These are phyloP conservation scores for Globisporangium sylvaticum DNA, from an alignment of 352 stramenopile genomes.

Conservation along the genomic window DNA sequence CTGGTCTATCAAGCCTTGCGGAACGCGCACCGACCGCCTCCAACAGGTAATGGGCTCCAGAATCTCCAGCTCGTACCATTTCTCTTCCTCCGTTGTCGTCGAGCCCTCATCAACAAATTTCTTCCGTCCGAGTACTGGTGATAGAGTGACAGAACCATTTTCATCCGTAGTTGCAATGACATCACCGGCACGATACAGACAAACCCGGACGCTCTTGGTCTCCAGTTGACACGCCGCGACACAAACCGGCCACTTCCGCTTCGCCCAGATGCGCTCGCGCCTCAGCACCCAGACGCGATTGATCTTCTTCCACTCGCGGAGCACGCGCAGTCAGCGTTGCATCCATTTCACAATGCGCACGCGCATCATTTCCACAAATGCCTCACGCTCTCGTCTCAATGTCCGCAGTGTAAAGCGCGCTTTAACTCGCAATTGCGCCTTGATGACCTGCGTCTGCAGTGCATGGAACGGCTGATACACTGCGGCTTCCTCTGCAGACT, in stretches of 20 bases:
- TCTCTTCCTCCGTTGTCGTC: not conserved
- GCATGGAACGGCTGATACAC: slow-evolving; percentile 21
- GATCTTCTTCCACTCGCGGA: slow-evolving; percentile 46
- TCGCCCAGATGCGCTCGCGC: slow-evolving; percentile 40
- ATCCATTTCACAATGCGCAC: slow-evolving; percentile 48
- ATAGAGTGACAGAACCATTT: not conserved
- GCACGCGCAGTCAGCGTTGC: slow-evolving; percentile 28
- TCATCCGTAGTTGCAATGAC: not conserved
- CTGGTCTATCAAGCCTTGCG: not conserved
- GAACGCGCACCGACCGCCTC: slow-evolving; percentile 1
- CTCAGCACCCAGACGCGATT: slow-evolving; percentile 40
- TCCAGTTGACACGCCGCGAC: slow-evolving; percentile 27
- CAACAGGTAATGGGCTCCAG: slow-evolving; percentile 12
- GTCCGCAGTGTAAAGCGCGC: slow-evolving; percentile 32
- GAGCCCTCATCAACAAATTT: too few relatives aligned
- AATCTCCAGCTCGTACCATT: slow-evolving; percentile 18
- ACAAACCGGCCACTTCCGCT: slow-evolving; percentile 32
- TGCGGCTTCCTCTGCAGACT: slow-evolving; percentile 27
- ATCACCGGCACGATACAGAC: slow-evolving; percentile 32
- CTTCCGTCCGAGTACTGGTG: not conserved
- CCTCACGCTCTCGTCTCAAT: slow-evolving; percentile 26
- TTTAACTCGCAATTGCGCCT: slow-evolving; percentile 26
- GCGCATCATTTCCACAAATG: slow-evolving; percentile 43
- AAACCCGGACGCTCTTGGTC: slow-evolving; percentile 23
- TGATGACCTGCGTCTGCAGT: slow-evolving; percentile 2